Conservation (phyloP, 1,284 basidiomycete genomes). For the Pterulicium gracile region DNA sequence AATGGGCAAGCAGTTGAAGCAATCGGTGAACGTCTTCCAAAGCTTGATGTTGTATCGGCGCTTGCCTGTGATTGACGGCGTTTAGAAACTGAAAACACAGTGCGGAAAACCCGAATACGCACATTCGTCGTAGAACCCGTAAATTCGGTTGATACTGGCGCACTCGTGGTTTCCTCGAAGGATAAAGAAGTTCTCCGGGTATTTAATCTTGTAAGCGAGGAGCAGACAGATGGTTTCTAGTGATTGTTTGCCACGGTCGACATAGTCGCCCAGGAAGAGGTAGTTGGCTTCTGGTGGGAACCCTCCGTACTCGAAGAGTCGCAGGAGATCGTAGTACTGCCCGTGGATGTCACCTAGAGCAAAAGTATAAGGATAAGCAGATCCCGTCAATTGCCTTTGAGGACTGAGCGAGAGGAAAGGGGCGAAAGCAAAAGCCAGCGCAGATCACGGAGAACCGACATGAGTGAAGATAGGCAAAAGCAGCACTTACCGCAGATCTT, state of each 20-base stretch:
- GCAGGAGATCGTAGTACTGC: constrained; percentile 90
- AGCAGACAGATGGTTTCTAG: constrained; percentile 90
- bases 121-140: constrained; percentile 97
- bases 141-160: constrained; percentile 91
- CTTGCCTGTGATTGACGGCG: constrained; percentile 54
- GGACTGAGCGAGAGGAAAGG: constrained; percentile 2
- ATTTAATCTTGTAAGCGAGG: constrained; percentile 96
- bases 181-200: constrained; percentile 97
- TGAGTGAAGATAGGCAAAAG: not conserved
- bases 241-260: constrained; percentile 91
- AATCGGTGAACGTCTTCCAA: constrained; percentile 97
- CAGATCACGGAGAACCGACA: too few relatives aligned
- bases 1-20: constrained; percentile 93
- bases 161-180: constrained; percentile 92
- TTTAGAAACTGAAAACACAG: constrained; percentile 6
- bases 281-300: constrained; percentile 96
- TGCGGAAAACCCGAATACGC: constrained; percentile 21
- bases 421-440: too few relatives aligned
- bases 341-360: constrained; percentile 85
- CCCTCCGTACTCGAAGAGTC: constrained; percentile 90
- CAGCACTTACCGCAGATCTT: constrained; percentile 90
- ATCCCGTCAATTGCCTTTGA: constrained; percentile 16
- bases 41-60: constrained; percentile 96
- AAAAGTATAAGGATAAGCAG: constrained; percentile 8
- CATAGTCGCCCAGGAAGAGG: constrained; percentile 92